phyloP scores from a whole-genome alignment of 331 rosid species.

The Pyrus hybrid region DNA sequence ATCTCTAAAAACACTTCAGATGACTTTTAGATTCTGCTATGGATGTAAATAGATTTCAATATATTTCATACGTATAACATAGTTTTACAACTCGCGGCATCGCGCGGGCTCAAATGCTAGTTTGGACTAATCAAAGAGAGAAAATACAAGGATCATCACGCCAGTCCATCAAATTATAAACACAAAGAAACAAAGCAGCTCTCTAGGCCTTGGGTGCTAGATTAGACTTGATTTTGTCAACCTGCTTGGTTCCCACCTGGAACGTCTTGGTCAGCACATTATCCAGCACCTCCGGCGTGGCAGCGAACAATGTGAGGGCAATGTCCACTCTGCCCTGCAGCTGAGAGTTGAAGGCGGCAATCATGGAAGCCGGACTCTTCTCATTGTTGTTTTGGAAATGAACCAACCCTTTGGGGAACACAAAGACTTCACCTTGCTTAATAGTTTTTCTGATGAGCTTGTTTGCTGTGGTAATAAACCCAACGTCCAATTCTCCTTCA shows the following conservation, averaged over 20 bases:
- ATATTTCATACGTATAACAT: too few species aligned
- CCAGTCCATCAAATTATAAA: too few species aligned
- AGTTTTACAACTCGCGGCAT: too few species aligned
- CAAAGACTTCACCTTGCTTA: constrained; percentile 61
- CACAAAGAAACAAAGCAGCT: too few species aligned
- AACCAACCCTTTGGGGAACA: constrained; percentile 67
- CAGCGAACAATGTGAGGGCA: constrained; percentile 53
- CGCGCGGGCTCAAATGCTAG: too few species aligned
- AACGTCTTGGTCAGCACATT: constrained; percentile 59
- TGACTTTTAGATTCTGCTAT: too few species aligned
- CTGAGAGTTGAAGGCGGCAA: constrained; percentile 79
- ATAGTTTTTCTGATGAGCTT: constrained; percentile 60
- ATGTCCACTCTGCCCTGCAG: constrained; percentile 65
- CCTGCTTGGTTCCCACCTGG: constrained; percentile 42
- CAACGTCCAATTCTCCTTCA: constrained; percentile 66
- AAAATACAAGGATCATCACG: too few species aligned
- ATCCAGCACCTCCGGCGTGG: constrained; percentile 65
- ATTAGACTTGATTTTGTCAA: constrained; percentile 56
- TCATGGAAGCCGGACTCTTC: constrained; percentile 46
- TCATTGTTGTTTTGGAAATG: constrained; percentile 86
- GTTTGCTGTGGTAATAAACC: constrained; percentile 67
- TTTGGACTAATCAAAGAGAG: too few species aligned
- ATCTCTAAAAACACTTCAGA: too few species aligned
- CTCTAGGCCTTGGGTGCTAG: constrained; percentile 53
- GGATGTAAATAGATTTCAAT: too few species aligned